phyloP scores from a whole-genome alignment of 2,329 filamentous ascomycete genomes.

The Botryotinia globosa region DNA sequence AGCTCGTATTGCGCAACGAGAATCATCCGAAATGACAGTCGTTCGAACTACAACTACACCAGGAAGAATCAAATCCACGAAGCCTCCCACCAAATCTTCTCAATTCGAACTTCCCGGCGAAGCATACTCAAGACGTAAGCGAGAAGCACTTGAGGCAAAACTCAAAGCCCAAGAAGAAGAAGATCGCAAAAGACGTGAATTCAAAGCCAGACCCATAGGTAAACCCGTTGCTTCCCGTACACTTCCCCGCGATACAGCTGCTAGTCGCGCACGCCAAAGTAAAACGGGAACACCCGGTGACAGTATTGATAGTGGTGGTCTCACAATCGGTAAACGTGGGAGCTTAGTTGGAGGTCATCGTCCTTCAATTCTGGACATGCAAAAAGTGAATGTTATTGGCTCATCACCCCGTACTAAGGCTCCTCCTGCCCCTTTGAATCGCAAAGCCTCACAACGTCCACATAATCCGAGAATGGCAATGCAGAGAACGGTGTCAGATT shows the following conservation, averaged over 20 bases:
- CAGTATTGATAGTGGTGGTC: constrained; percentile 26
- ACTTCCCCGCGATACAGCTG: constrained; percentile 54
- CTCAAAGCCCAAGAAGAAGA: constrained; percentile 58
- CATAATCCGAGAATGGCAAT: constrained; percentile 28
- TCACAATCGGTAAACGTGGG: constrained; percentile 34
- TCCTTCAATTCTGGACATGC: constrained; percentile 39
- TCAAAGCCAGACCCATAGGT: constrained; percentile 59
- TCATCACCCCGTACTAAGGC: constrained; percentile 35
- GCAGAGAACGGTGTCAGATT: constrained; percentile 49
- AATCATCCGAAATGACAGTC: constrained; percentile 39
- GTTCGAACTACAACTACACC: constrained; percentile 39
- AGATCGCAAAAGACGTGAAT: constrained; percentile 57
- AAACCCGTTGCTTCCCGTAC: constrained; percentile 41
- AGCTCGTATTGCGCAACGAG: constrained; percentile 47
- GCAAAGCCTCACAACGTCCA: constrained; percentile 29
- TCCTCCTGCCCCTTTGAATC: constrained; percentile 22
- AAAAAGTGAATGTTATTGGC: constrained; percentile 31
- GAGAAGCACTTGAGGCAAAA: constrained; percentile 54
- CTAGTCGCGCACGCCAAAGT: constrained; percentile 55
- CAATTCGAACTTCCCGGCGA: constrained; percentile 62
- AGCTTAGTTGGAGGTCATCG: constrained; percentile 38
- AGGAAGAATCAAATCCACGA: constrained; percentile 49
- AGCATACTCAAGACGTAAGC: constrained; percentile 48
- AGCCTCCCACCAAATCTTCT: constrained; percentile 51
- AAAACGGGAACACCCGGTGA: constrained; percentile 40